A percentile compares a stretch with the other conserved stretches of the same genome.
Conservation (phyloP, 306 rosid species). For the Quercus mongolica region DNA sequence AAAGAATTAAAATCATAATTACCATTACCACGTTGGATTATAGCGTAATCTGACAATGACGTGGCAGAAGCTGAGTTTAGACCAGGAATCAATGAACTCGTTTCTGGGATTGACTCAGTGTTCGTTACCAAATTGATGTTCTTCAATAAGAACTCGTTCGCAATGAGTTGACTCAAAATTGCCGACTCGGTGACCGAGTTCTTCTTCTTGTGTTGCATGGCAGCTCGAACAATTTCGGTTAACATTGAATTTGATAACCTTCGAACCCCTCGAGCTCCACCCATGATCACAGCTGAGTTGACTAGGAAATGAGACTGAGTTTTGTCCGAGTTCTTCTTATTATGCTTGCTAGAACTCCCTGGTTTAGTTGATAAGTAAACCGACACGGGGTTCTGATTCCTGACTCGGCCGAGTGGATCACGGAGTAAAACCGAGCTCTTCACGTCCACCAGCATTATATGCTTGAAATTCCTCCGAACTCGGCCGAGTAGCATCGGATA, state of each 20-base stretch:
- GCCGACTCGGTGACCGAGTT: conserved; percentile 51
- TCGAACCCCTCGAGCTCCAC: conserved; percentile 82
- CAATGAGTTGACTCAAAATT: conserved; percentile 59
- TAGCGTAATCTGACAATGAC: conserved; percentile 32
- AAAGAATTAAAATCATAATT: conserved; percentile 45
- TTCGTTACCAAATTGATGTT: conserved; percentile 39
- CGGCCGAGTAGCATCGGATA: conserved; percentile 90
- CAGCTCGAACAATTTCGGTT: conserved; percentile 58
- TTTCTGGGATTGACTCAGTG: conserved; percentile 51
- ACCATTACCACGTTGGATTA: conserved; percentile 46
- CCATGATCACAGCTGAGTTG: conserved; percentile 50
- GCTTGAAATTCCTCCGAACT: conserved; percentile 65
- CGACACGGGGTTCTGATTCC: conserved; percentile 57
- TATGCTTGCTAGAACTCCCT: conserved; percentile 26
- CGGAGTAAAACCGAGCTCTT: conserved; percentile 36
- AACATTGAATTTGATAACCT: conserved; percentile 47
- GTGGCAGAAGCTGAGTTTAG: conserved; percentile 19
- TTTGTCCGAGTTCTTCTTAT: conserved; percentile 35
- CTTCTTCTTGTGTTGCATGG: conserved; percentile 49
- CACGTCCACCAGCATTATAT: conserved; percentile 56
- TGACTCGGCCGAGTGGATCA: conserved; percentile 56
- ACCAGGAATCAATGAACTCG: conserved; percentile 34
- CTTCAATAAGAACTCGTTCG: conserved; percentile 36
- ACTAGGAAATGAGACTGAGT: conserved; percentile 24
- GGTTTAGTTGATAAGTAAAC: conserved; percentile 29